Percentiles rank a stretch among this genome's conserved stretches.
These are phyloP conservation scores for Tetratostichococcus sp. DNA, from an alignment of 139 green algal genomes.

Conservation along the genomic window DNA sequence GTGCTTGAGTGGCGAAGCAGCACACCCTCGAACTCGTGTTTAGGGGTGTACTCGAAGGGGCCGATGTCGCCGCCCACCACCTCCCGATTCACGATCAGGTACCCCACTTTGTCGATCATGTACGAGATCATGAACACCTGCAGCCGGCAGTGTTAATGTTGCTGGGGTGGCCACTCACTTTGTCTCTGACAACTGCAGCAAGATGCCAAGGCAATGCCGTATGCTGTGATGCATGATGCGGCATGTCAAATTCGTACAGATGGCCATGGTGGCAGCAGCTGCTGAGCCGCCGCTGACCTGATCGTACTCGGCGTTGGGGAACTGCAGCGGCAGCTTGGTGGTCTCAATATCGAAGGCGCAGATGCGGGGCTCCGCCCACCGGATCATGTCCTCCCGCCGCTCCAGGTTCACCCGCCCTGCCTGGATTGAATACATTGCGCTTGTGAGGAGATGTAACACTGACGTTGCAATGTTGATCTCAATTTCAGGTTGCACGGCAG, in stretches of 20 bases:
- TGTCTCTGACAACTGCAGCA: too few relatives aligned
- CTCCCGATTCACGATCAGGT: conserved; percentile 93
- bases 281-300: too few relatives aligned
- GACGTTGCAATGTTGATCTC: too few relatives aligned
- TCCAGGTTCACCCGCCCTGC: conserved; percentile 49
- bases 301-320: conserved; percentile 95
- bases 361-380: conserved; percentile 77
- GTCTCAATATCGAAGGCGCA: conserved; percentile 99
- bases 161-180: too few relatives aligned
- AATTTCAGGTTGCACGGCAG: too few relatives aligned
- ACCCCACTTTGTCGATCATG: conserved; percentile 96
- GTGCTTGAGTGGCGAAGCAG: not conserved
- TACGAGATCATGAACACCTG: conserved; percentile 99
- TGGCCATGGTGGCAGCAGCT: too few relatives aligned
- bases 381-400: conserved; percentile 71
- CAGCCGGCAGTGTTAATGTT: not conserved
- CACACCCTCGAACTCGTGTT: conserved; percentile 82
- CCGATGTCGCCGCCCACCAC: conserved; percentile 86
- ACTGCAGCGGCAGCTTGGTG: conserved; percentile 98
- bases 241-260: too few relatives aligned
- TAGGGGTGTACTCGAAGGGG: conserved; percentile 97
- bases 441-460: too few relatives aligned
- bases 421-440: conserved; percentile 29
- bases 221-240: too few relatives aligned
- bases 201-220: too few relatives aligned